A percentile compares a stretch with the other conserved stretches of the same genome.
These are phyloP conservation scores for Acrodontium crateriforme DNA, from an alignment of 2,329 filamentous ascomycete species.

Conservation along the genomic window DNA sequence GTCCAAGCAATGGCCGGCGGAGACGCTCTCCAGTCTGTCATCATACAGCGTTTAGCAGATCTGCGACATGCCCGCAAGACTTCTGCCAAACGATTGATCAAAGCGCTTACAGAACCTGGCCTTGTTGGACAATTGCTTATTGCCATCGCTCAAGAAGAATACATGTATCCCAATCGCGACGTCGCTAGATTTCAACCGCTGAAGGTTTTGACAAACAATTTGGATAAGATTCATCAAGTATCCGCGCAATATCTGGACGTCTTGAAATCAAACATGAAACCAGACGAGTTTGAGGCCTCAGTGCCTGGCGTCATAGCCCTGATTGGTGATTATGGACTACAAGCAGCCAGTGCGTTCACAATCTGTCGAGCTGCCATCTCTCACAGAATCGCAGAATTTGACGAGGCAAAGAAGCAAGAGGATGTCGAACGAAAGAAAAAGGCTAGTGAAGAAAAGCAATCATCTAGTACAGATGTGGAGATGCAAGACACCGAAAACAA, in stretches of 20 bases:
- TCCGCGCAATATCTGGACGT: constrained; percentile 82
- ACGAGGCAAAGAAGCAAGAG: constrained; percentile 22
- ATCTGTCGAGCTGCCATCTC: constrained; percentile 64
- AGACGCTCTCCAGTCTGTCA: constrained; percentile 63
- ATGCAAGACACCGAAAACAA: constrained; percentile 29
- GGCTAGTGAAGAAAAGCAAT: constrained; percentile 7
- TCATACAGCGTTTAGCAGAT: constrained; percentile 67
- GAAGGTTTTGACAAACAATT: constrained; percentile 74
- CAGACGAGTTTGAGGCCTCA: constrained; percentile 61
- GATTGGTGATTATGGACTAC: constrained; percentile 65
- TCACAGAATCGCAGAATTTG: constrained; percentile 42
- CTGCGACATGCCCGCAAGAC: constrained; percentile 54
- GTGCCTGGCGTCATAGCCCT: constrained; percentile 64
- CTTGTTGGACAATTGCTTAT: constrained; percentile 76
- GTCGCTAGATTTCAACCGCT: constrained; percentile 63
- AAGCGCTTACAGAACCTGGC: constrained; percentile 61
- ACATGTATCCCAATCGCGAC: constrained; percentile 67
- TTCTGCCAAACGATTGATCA: constrained; percentile 67
- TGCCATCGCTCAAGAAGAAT: constrained; percentile 77
- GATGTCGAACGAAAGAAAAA: constrained; percentile 16
- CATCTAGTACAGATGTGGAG: constrained; percentile 40
- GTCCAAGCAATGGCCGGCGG: constrained; percentile 81
- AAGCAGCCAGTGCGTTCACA: constrained; percentile 70
- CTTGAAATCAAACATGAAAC: constrained; percentile 62
- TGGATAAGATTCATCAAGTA: constrained; percentile 80